Base-by-base conservation (phyloP, 192 early-diverging fungal species). In the Entrophospora sp. region DNA sequence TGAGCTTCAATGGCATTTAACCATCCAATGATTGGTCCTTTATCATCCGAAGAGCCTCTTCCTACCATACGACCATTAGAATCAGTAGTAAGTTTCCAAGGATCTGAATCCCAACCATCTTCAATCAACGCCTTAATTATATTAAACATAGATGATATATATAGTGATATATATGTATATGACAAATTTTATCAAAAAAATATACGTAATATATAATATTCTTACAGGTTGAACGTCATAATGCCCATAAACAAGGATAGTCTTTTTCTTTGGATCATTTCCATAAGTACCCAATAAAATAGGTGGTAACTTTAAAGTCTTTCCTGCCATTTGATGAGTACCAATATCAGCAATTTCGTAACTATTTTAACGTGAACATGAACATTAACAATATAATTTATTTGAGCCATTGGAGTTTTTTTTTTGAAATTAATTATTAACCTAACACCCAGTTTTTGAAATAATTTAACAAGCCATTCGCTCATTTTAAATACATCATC, bases 11-110 rank as follows among this genome's bases (percentile, higher is more conserved):
- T 91, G 25, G 90, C 91, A 77, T 93, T 93, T 57, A 98, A 79
- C 96, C 96, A 98, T 5, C 89, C 89, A 55, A 98, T 84, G n/a
- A 98, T 85, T 42, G 96, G 96, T 55, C 89, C 95, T 79, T 98
- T 98, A 83, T 98, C 96, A 76, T 98, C 96, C 9, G 91, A 91
- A 38, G 89, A 81, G 18, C 96, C 96, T 73, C 96, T 89, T 35
- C 94, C 96, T 44, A 89, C 79, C 65, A 98, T 76, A 32, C 88
- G 81, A 28, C 90, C 89, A 67, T 94, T 79, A 43, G 85, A 87
- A 66, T 88, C 89, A 78, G 95, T 93, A 5, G 86, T 77, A 66
- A 98, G 75, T 38, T 81, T 85, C 71, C 91, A 98, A 30, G 96
- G 96, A 68, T 98, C 92, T 18, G 85, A 88, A 68, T 79, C 84